Base-by-base conservation (phyloP, 768 basidiomycete genomes). In the Lentinula sp. region DNA sequence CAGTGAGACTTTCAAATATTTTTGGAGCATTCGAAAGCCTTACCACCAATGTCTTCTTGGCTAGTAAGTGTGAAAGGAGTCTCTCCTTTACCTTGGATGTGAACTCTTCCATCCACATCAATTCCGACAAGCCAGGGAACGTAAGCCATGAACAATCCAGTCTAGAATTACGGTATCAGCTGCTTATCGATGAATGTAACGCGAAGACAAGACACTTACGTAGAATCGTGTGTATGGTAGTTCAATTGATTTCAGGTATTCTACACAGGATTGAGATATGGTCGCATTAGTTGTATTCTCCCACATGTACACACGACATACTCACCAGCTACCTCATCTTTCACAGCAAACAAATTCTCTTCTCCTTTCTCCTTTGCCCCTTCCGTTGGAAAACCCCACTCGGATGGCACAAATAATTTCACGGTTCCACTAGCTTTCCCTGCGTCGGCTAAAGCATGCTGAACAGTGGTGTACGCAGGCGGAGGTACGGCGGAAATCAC, bases 351-450 rank as follows among this genome's bases (percentile, higher is more conserved):
- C 66, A 54, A 16, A 59, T 46, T 65, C 13, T 20, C 37, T 13
- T 73, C 73, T 13, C 41, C 37, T 18, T 42, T 55, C 0, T 68
- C 70, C 35, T 67, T 70, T 2, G 67, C 66, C 2, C 73, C 76
- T 28, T 70, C 69, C 0, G 70, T 76, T 16, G 73, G 68, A 62
- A 73, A 66, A 15, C 76, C 73, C 33, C 64, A 77, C 59, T 77
- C 76, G 16, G 70, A 71, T 8, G 77, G 74, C 15, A 76, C 74
- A 51, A 77, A 76, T 50, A 78, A 37, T 63, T 75, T 73, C 12
- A 77, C 73, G 20, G 41, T 20, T 0, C 68, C 71, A 1, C 73
- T 74, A 37, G 64, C 67, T 58, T 74, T 73, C 28, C 77, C 73
- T 6, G 76, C 76, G 3, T 73, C 70, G 8, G 71, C 74, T 28